Evolutionary conservation across 2,329 filamentous ascomycete genomes (phyloP), one percentile per base, ranked within the genome.

Genomic region (Talaromyces sp.): DNA sequence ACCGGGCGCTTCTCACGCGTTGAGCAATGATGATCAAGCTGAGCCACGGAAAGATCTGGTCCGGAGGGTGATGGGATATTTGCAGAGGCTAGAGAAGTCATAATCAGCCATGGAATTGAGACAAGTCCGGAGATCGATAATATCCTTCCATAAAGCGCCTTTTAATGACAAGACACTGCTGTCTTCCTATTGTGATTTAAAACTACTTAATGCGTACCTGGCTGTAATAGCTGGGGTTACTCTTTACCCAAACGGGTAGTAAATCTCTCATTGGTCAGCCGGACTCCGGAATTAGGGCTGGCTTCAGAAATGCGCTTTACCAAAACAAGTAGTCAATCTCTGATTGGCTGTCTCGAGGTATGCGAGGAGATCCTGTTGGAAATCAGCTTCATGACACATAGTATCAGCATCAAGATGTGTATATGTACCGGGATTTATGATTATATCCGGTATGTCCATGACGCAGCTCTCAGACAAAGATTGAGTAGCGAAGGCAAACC

Each of bases 11-110:
- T 77, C 75, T 13, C 75, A 77, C 67, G 75, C 75, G 2, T 65
- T 77, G 67, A 77, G 75, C 59, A 76, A 77, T 62, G 59, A 63
- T 22, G 72, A 73, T 61, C 72, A 74, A 57, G 79, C 81, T 37
- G 79, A 77, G 69, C 78, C 22, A 78, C 83, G 31, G 73, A 77
- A 59, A 78, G 85, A 58, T 67, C 72, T 89, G 63, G 79, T 85
- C 11, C 71, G 73, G 54, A 81, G 83, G 66, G 84, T 88, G 2
- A 69, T 79, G 4, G 77, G 77, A 1, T 89, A 86, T 70, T 69
- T 87, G 68, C 71, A 73, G n/a, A 19, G 17, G 31, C 19, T 62
- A 22, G 60, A 62, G 60, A 43, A 62, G 8, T 7, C 33, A 56
- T 56, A 27, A 56, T 15, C 11, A 15, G 4, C 25, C 2, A 19